Evolutionary conservation across 129 eudicot genomes (phyloP).

Genomic region (carrot (Daucus carota)): DNA sequence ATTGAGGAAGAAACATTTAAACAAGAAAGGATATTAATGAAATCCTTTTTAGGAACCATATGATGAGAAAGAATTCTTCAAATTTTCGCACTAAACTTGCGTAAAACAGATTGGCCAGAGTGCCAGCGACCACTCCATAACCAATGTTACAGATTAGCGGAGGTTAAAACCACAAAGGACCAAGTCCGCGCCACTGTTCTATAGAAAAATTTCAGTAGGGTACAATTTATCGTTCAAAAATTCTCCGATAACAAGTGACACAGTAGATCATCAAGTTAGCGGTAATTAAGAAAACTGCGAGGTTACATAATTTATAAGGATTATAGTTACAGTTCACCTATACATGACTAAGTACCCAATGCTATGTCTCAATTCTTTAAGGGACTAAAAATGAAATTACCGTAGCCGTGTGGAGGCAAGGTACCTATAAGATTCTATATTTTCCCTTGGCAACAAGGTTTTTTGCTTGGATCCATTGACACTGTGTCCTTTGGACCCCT

Average conservation of each 20-base stretch:
- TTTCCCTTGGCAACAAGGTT: slow-evolving; percentile 33
- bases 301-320: background rate
- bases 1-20: too few species aligned
- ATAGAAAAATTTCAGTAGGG: background rate
- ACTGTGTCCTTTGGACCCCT: slow-evolving; percentile 31
- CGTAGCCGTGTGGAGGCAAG: background rate
- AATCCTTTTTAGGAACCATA: too few species aligned
- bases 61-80: too few species aligned
- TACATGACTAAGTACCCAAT: background rate
- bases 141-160: too few species aligned
- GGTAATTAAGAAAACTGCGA: background rate
- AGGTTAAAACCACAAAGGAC: background rate
- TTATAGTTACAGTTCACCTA: background rate
- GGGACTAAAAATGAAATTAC: background rate
- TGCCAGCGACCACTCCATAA: background rate
- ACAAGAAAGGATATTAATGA: too few species aligned
- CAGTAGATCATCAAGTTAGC: background rate
- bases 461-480: slow-evolving; percentile 37
- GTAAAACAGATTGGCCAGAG: background rate
- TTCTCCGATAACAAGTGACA: background rate
- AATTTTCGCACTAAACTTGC: background rate
- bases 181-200: background rate
- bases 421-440: slow-evolving; percentile 25
- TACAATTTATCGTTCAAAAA: background rate
- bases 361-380: background rate